Percentiles rank a stretch among this genome's conserved stretches.
Conservation (phyloP, 371 early-diverging fungal genomes). For the Mortierella sp. region DNA sequence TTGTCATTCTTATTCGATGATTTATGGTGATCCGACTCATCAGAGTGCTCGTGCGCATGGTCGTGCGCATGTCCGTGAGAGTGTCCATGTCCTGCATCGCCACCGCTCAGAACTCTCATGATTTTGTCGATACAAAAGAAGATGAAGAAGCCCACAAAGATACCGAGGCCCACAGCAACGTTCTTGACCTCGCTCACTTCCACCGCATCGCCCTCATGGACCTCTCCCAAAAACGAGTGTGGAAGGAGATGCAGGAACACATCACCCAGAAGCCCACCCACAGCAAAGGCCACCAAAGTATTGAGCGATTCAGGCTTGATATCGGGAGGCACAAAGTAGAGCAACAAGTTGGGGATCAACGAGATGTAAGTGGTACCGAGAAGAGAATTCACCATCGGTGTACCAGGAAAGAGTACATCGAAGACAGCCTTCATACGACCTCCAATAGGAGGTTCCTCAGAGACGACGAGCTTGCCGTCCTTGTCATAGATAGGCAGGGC, state of each 20-base stretch:
- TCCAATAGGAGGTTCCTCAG: constrained; percentile 9
- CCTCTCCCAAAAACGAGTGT: constrained; percentile 76
- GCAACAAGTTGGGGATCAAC: constrained; percentile 81
- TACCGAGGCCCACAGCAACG: constrained; percentile 75
- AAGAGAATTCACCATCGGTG: constrained; percentile 74
- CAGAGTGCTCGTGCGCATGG: constrained; percentile 57
- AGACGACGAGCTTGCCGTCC: constrained; percentile 29
- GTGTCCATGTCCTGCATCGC: constrained; percentile 65
- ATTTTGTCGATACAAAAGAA: constrained; percentile 86
- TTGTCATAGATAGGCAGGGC: constrained; percentile 39
- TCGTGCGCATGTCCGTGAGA: constrained; percentile 65
- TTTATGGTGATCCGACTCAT: constrained; percentile 29
- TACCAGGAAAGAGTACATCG: constrained; percentile 67
- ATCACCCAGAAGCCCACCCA: constrained; percentile 87
- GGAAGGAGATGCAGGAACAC: constrained; percentile 88
- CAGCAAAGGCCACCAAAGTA: constrained; percentile 85
- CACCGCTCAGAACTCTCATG: constrained; percentile 82
- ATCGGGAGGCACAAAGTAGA: constrained; percentile 85
- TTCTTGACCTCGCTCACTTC: constrained; percentile 66
- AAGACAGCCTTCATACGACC: constrained; percentile 47
- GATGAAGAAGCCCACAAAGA: constrained; percentile 78
- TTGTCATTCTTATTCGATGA: constrained; percentile 21
- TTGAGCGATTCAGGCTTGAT: constrained; percentile 78
- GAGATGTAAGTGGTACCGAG: constrained; percentile 87
- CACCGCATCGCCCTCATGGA: constrained; percentile 53